Conservation (phyloP, 2,329 filamentous ascomycete species). For the Coniella lustricola region DNA sequence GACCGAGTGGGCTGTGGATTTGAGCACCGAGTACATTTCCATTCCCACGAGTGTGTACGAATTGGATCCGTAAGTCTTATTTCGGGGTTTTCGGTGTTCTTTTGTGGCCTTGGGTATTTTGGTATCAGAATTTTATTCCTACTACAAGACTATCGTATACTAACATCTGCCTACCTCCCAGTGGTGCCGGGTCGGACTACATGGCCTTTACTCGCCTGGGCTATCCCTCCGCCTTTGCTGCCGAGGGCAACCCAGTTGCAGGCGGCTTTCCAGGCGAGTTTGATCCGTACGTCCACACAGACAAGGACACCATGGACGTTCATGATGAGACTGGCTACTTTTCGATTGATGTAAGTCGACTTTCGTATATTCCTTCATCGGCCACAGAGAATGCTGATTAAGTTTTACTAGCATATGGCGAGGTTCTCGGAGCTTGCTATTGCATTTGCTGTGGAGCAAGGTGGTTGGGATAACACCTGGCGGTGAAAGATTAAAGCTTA, state of each 20-base stretch:
- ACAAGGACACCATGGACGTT: constrained; percentile 31
- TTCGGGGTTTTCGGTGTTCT: neutral
- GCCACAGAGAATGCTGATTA: constrained; percentile 9
- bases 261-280: constrained; percentile 27
- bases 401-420: constrained; percentile 29
- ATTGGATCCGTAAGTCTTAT: constrained; percentile 18
- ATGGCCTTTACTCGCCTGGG: constrained; percentile 33
- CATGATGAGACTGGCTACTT: constrained; percentile 31
- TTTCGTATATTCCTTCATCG: neutral
- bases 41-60: constrained; percentile 29
- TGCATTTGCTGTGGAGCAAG: constrained; percentile 32
- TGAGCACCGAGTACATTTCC: constrained; percentile 31
- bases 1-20: constrained; percentile 28
- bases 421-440: constrained; percentile 34
- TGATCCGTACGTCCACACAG: constrained; percentile 32
- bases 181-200: constrained; percentile 33
- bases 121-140: too few species aligned
- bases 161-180: constrained; percentile 9
- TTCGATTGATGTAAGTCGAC: constrained; percentile 29
- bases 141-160: too few species aligned
- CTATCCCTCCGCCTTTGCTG: constrained; percentile 32
- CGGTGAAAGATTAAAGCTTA: constrained; percentile 19
- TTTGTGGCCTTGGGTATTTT: too few species aligned
- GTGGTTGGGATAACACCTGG: constrained; percentile 33
- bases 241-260: constrained; percentile 30